Evolutionary conservation across 768 basidiomycete genomes (phyloP).

Genomic region (Xerocomellus dryophilus): DNA sequence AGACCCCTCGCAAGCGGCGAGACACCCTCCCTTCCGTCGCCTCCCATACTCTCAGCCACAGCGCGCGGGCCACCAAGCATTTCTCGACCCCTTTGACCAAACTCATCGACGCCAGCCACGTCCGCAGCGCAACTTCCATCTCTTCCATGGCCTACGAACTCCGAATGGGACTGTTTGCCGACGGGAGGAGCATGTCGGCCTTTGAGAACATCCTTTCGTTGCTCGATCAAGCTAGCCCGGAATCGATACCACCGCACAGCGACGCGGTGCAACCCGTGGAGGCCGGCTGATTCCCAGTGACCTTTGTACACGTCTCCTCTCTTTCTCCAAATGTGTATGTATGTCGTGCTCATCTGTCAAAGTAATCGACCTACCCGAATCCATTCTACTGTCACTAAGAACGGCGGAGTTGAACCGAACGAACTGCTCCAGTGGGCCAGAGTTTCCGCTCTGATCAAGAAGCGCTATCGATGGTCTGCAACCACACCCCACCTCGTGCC

Average conservation of each 20-base stretch:
- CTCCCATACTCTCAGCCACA: neutral
- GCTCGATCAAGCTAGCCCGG: constrained; percentile 26
- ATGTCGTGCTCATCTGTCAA: constrained; percentile 8
- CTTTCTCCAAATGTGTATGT: neutral
- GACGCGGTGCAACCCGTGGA: neutral
- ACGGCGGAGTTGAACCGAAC: neutral
- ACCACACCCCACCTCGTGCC: too few relatives aligned
- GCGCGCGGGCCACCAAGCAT: constrained; percentile 6
- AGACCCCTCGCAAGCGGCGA: constrained; percentile 14
- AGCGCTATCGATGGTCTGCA: too few relatives aligned
- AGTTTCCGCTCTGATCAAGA: neutral
- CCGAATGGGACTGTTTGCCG: constrained; percentile 23
- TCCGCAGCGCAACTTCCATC: constrained; percentile 19
- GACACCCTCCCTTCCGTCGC: constrained; percentile 10
- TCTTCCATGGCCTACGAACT: constrained; percentile 30
- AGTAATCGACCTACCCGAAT: too few relatives aligned
- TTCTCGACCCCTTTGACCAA: constrained; percentile 20
- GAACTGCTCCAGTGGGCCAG: neutral
- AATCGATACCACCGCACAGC: neutral
- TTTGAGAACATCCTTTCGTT: constrained; percentile 27
- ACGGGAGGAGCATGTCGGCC: constrained; percentile 24
- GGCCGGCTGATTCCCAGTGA: neutral
- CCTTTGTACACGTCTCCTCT: neutral
- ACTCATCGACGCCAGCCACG: constrained; percentile 7
- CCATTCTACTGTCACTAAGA: too few relatives aligned